Percentiles rank a stretch among this genome's conserved stretches.
phyloP scores from a whole-genome alignment of 768 basidiomycete species.

The Suillus paluster region DNA sequence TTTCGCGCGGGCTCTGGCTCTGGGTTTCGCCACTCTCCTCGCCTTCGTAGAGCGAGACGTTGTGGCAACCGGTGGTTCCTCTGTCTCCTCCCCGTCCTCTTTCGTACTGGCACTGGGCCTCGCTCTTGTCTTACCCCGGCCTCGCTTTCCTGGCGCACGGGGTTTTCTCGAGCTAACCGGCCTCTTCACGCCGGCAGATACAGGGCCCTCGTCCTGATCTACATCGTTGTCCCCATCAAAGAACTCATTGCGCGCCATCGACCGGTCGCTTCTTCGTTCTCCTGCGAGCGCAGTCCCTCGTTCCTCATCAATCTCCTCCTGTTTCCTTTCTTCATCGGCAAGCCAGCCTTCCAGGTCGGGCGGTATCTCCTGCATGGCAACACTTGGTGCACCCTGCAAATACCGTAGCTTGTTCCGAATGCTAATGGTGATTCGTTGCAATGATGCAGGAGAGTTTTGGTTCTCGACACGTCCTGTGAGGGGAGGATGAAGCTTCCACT shows the following conservation, averaged over 20 bases:
- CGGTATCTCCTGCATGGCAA: constrained; percentile 95
- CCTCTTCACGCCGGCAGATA: constrained; percentile 28
- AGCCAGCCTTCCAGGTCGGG: constrained; percentile 84
- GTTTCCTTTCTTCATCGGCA: constrained; percentile 68
- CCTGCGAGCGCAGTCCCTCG: constrained; percentile 58
- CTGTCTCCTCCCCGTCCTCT: constrained; percentile 43
- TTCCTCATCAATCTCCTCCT: constrained; percentile 76
- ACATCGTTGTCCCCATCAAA: constrained; percentile 76
- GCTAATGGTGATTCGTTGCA: constrained; percentile 87
- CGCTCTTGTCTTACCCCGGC: constrained; percentile 36
- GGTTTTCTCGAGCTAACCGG: constrained; percentile 20
- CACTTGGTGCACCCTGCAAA: constrained; percentile 94
- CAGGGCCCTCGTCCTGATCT: constrained; percentile 50
- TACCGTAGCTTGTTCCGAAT: constrained; percentile 90
- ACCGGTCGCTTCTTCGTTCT: constrained; percentile 53
- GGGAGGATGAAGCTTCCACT: constrained; percentile 93
- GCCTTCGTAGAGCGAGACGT: constrained; percentile 37
- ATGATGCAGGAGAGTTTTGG: constrained; percentile 79
- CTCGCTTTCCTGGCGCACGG: constrained; percentile 29
- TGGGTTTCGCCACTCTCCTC: constrained; percentile 30
- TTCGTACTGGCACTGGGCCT: constrained; percentile 35
- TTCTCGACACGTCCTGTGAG: constrained; percentile 92
- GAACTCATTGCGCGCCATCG: constrained; percentile 64
- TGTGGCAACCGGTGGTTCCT: constrained; percentile 32
- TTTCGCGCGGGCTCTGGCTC: constrained; percentile 25